These are phyloP conservation scores for Pochonia chlamydosporia DNA, from an alignment of 2,329 filamentous ascomycete genomes.

Conservation along the genomic window DNA sequence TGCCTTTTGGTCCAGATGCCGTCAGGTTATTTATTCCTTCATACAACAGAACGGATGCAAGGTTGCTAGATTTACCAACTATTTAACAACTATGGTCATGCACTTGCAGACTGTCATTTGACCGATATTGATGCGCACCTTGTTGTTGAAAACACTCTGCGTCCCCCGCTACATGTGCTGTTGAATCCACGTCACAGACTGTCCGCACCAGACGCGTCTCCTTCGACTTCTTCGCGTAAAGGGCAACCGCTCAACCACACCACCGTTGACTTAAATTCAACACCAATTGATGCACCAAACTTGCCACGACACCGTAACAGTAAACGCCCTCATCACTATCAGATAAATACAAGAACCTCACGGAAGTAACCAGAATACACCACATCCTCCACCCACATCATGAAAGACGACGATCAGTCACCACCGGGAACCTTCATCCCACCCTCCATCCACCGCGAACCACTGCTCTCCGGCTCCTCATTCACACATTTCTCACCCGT, in stretches of 20 bases:
- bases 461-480: constrained; percentile 58
- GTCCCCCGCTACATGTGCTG: too few relatives aligned
- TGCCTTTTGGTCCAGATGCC: too few relatives aligned
- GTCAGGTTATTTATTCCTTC: too few relatives aligned
- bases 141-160: too few relatives aligned
- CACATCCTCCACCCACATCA: neutral
- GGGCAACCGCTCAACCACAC: neutral
- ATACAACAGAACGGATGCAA: too few relatives aligned
- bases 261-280: neutral
- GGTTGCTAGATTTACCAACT: too few relatives aligned
- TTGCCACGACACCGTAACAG: too few relatives aligned
- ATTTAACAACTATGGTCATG: too few relatives aligned
- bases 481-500: constrained; percentile 68
- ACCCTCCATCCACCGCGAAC: constrained; percentile 56
- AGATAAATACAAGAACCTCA: neutral
- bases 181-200: too few relatives aligned
- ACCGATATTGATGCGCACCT: neutral
- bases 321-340: neutral
- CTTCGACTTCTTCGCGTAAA: constrained; percentile 2
- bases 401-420: constrained; percentile 10
- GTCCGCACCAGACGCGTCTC: constrained; percentile 17
- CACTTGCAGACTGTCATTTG: too few relatives aligned
- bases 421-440: constrained; percentile 47
- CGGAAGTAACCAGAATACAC: neutral
- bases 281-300: too few relatives aligned